A percentile compares a stretch with the other conserved stretches of the same genome.
Evolutionary conservation across 805 yeast genomes (phyloP).

Genomic region (Candida ascalaphidarum): DNA sequence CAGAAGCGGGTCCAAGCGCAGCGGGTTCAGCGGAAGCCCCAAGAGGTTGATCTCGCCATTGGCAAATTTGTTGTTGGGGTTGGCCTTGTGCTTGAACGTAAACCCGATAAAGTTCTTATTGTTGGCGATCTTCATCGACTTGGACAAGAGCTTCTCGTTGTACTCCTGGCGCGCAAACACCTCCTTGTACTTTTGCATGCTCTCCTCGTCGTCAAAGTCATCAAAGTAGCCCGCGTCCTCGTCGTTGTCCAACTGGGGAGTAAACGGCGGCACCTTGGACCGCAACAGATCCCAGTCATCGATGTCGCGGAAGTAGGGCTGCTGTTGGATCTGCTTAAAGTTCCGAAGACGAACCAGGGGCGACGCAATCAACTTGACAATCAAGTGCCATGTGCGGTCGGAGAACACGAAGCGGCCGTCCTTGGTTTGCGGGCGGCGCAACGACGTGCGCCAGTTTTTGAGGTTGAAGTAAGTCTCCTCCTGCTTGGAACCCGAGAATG

Average conservation of each 20-base stretch:
- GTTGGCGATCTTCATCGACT: constrained; percentile 37
- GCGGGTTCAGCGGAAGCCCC: constrained; percentile 9
- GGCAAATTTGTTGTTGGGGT: constrained; percentile 42
- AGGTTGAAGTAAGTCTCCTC: constrained; percentile 93
- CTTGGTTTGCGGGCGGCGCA: constrained; percentile 84
- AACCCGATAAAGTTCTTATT: constrained; percentile 84
- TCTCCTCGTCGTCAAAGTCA: constrained; percentile 92
- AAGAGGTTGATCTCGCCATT: constrained; percentile 29
- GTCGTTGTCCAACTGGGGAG: constrained; percentile 93
- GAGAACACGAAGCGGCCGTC: constrained; percentile 89
- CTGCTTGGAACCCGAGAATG: constrained; percentile 87
- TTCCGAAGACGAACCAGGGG: constrained; percentile 68
- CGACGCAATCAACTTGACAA: constrained; percentile 70
- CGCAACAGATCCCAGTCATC: constrained; percentile 64
- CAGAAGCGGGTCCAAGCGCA: constrained; percentile 35
- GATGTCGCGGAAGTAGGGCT: constrained; percentile 78
- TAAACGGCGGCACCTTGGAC: constrained; percentile 78
- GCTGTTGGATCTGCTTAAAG: constrained; percentile 71
- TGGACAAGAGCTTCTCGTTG: constrained; percentile 72
- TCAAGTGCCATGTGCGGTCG: constrained; percentile 92
- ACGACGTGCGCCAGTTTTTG: constrained; percentile 84
- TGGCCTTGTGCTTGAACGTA: constrained; percentile 80
- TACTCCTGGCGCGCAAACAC: constrained; percentile 88
- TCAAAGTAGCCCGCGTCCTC: constrained; percentile 99
- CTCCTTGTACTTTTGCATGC: constrained; percentile 96